Evolutionary conservation across 192 early-diverging fungal species (phyloP).

Genomic region (Bifiguratus adelaidae): DNA sequence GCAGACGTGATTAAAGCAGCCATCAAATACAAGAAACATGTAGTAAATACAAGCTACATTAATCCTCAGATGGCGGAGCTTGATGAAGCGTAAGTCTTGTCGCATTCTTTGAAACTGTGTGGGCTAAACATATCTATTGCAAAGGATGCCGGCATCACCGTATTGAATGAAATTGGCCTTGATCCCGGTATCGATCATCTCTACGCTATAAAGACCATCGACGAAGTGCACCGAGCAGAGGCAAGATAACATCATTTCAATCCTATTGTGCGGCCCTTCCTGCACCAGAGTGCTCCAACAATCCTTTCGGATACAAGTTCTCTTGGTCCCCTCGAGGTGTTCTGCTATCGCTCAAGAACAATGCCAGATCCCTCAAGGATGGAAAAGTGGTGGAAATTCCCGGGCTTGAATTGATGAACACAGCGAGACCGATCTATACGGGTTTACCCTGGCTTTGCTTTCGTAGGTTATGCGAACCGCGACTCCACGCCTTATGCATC

Average conservation of each 20-base stretch:
- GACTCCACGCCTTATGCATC: slow-evolving; percentile 92
- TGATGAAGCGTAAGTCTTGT: slow-evolving; percentile 61
- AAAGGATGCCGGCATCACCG: slow-evolving; percentile 74
- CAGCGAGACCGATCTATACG: slow-evolving; percentile 76
- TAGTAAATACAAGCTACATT: slow-evolving; percentile 95
- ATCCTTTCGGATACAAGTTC: slow-evolving; percentile 99
- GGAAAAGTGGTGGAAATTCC: slow-evolving; percentile 81
- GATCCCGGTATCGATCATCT: slow-evolving; percentile 98
- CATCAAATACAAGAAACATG: slow-evolving; percentile 83
- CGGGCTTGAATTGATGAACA: slow-evolving; percentile 82
- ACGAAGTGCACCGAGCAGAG: slow-evolving; percentile 71
- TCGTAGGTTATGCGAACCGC: slow-evolving; percentile 95
- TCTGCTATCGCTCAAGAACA: slow-evolving; percentile 90
- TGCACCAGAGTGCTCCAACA: slow-evolving; percentile 95
- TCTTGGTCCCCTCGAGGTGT: slow-evolving; percentile 97
- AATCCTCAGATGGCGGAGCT: slow-evolving; percentile 89
- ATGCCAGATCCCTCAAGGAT: slow-evolving; percentile 80
- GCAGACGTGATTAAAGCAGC: slow-evolving; percentile 87
- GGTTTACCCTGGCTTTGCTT: slow-evolving; percentile 94
- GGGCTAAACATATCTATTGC: slow-evolving; percentile 37
- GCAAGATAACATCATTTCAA: slow-evolving; percentile 64
- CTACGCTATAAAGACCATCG: slow-evolving; percentile 82
- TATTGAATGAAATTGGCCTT: slow-evolving; percentile 98
- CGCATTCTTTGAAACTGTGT: too few relatives aligned
- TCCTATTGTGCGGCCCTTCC: slow-evolving; percentile 98